A percentile compares a stretch with the other conserved stretches of the same genome.
phyloP scores from a whole-genome alignment of 331 rosid genomes.

The Rosa hybrid region DNA sequence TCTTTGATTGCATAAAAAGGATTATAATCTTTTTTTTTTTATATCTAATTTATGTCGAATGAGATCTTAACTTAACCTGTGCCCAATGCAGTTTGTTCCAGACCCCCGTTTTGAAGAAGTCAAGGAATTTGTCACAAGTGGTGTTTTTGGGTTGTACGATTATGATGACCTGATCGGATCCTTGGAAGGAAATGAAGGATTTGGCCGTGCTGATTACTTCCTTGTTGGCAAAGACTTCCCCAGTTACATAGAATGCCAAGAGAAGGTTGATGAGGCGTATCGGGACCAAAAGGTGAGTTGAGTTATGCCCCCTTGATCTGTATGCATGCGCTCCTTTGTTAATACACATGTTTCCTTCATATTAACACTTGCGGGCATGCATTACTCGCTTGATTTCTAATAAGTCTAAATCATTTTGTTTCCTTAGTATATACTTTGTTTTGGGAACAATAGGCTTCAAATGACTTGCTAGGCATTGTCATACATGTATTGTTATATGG shows the following conservation, averaged over 20 bases:
- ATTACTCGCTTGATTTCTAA: background rate
- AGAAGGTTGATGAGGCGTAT: conserved; percentile 84
- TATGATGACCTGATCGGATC: conserved; percentile 86
- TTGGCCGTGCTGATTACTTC: conserved; percentile 90
- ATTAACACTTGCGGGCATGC: background rate
- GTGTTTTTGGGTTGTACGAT: conserved; percentile 73
- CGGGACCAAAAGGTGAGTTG: conserved; percentile 67
- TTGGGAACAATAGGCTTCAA: background rate
- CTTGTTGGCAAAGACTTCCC: conserved; percentile 99
- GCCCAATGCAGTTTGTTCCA: conserved; percentile 71
- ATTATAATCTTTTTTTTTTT: background rate
- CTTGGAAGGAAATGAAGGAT: conserved; percentile 93
- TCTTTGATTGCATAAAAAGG: background rate
- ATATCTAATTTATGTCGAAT: background rate
- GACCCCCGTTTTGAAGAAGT: conserved; percentile 94
- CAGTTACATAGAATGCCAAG: conserved; percentile 93
- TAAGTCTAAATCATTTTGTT: conserved; percentile 6
- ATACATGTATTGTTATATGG: background rate
- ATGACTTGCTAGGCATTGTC: background rate
- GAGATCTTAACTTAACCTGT: conserved; percentile 31
- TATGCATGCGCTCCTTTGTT: conserved; percentile 11
- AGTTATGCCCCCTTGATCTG: background rate
- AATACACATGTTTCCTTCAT: background rate
- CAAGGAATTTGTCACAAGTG: conserved; percentile 76
- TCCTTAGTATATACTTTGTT: background rate